Percentiles rank a stretch among this genome's conserved stretches.
phyloP scores from a whole-genome alignment of 2,329 filamentous ascomycete genomes.

The Pyricularia pennisetigena region DNA sequence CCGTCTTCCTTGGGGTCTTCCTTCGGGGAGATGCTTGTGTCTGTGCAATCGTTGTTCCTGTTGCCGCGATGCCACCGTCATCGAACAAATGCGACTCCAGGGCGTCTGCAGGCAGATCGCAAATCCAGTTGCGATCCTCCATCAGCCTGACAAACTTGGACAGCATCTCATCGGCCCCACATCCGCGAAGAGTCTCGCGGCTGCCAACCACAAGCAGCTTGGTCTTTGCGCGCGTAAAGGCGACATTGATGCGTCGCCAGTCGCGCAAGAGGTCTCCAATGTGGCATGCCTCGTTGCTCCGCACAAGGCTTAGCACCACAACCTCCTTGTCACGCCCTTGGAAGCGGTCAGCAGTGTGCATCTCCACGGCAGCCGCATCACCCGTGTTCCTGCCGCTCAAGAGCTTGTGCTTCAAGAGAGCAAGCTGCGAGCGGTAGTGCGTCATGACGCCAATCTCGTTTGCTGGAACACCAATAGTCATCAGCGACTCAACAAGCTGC shows the following conservation, averaged over 20 bases:
- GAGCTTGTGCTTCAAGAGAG: conserved; percentile 67
- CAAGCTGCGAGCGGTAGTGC: conserved; percentile 88
- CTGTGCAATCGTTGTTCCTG: conserved; percentile 7
- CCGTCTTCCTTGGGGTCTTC: conserved; percentile 12
- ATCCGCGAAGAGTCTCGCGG: conserved; percentile 52
- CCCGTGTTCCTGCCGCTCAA: conserved; percentile 24
- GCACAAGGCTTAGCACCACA: conserved; percentile 76
- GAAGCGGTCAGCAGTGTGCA: conserved; percentile 95
- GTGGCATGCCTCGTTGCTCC: conserved; percentile 69
- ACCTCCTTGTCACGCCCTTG: conserved; percentile 95
- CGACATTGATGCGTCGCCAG: conserved; percentile 90
- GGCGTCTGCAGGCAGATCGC: conserved; percentile 57
- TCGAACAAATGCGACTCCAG: conserved; percentile 61
- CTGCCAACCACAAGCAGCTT: conserved; percentile 88
- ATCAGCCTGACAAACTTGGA: conserved; percentile 68
- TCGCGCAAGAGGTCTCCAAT: conserved; percentile 92
- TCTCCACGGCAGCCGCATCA: conserved; percentile 50
- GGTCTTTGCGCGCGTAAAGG: conserved; percentile 83
- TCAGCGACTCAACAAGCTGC: conserved; percentile 71
- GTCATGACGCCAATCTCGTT: conserved; percentile 88
- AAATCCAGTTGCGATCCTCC: conserved; percentile 68
- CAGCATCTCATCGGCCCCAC: conserved; percentile 65
- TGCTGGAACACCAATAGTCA: conserved; percentile 64
- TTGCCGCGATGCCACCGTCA: conserved; percentile 28
- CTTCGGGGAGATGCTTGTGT: background rate